A percentile compares a stretch with the other conserved stretches of the same genome.
Conservation (phyloP, 2,329 filamentous ascomycete species). For the Penicillium sp. region DNA sequence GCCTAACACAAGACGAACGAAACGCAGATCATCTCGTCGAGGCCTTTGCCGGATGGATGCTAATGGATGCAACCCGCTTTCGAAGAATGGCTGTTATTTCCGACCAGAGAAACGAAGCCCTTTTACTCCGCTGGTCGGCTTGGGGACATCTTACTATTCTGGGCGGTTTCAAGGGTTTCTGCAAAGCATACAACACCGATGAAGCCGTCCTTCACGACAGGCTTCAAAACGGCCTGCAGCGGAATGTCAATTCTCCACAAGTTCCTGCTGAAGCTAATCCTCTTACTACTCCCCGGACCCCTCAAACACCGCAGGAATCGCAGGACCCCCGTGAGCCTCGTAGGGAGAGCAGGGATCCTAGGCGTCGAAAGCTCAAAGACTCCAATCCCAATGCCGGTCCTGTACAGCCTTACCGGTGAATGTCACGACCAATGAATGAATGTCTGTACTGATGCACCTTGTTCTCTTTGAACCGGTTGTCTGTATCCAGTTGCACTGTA, state of each 20-base stretch:
- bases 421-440: neutral
- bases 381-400: neutral
- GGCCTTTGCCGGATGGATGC: slow-evolving; percentile 40
- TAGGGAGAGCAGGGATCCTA: neutral
- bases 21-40: slow-evolving; percentile 40
- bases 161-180: neutral
- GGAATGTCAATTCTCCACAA: neutral
- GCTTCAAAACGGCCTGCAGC: neutral
- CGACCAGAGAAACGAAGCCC: neutral
- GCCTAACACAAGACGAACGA: slow-evolving; percentile 28
- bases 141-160: slow-evolving; percentile 15
- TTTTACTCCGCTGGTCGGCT: slow-evolving; percentile 7
- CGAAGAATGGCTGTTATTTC: slow-evolving; percentile 33
- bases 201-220: neutral
- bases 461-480: too few relatives aligned
- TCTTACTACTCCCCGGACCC: neutral
- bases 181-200: neutral
- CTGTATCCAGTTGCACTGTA: neutral
- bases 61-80: slow-evolving; percentile 33
- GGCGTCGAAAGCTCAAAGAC: neutral
- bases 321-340: neutral
- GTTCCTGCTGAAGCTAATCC: neutral
- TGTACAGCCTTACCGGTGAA: neutral
- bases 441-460: too few relatives aligned
- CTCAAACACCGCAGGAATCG: neutral